A percentile compares a stretch with the other conserved stretches of the same genome.
These are phyloP conservation scores for Fusarium multiceps DNA, from an alignment of 2,329 filamentous ascomycete species.

Conservation along the genomic window DNA sequence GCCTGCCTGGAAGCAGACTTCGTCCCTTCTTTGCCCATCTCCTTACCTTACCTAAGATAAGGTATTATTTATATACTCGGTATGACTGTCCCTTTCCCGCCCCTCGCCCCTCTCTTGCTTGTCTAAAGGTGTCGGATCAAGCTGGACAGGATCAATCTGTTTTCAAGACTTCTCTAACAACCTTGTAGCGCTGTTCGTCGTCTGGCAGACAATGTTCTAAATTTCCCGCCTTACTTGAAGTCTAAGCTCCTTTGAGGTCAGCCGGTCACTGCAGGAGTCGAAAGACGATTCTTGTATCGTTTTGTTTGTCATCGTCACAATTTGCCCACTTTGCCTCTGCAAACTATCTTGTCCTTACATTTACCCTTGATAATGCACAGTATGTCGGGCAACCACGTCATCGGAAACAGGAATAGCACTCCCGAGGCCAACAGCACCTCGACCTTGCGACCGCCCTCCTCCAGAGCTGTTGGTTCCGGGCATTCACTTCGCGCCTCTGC, in stretches of 20 bases:
- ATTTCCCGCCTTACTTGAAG: constrained; percentile 46
- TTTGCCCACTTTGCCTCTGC: constrained; percentile 29
- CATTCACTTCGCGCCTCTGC: constrained; percentile 94
- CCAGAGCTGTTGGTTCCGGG: constrained; percentile 79
- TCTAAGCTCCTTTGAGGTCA: constrained; percentile 79
- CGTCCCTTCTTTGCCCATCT: constrained; percentile 48
- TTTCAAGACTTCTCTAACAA: constrained; percentile 30
- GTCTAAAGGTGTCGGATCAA: constrained; percentile 35
- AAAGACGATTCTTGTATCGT: constrained; percentile 47
- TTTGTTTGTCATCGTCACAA: constrained; percentile 35
- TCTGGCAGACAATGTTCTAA: constrained; percentile 51
- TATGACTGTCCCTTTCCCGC: constrained; percentile 35
- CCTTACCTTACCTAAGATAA: constrained; percentile 11
- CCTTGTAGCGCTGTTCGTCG: constrained; percentile 39
- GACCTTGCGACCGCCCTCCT: constrained; percentile 83
- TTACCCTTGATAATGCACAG: constrained; percentile 60
- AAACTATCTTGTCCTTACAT: constrained; percentile 20
- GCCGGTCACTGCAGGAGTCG: constrained; percentile 83
- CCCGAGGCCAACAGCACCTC: constrained; percentile 87
- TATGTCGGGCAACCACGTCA: constrained; percentile 75
- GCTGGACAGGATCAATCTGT: constrained; percentile 3
- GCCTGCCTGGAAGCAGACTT: constrained; percentile 56
- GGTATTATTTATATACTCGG: constrained; percentile 44
- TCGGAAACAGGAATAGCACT: constrained; percentile 94
- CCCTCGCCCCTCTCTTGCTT: constrained; percentile 9